Base-by-base conservation (phyloP, 305 asterid species). In the Fraxinus baroniana region DNA sequence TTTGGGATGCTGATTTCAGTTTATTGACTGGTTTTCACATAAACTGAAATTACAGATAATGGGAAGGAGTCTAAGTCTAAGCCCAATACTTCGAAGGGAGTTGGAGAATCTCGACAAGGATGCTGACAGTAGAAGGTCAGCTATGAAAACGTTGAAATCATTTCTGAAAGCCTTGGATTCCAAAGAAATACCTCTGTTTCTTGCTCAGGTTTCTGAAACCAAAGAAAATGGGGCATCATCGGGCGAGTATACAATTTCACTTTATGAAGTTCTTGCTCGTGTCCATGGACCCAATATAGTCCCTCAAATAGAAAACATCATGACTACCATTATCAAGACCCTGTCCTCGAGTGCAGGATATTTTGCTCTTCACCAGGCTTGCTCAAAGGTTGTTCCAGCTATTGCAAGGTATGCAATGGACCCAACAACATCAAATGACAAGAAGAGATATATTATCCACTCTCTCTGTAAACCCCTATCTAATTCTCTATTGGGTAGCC, bases 341-440 rank as follows among this genome's bases (percentile, higher is more conserved):
- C 85, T 92, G 86, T 86, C 91, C 32, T 87, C 85, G 24, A 97
- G 99, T 79, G 94, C 93, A 1, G 99, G 98, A 71, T 93, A 97
- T 46, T 97, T 93, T 85, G 92, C 98, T 80, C 98, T 97, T 87
- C 99, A 97, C 79, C 98, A 93, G 86, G 95, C 99, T 76, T 94
- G 99, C 88, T 92, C 98, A 3, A 97, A 97, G 87, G 99, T 97
- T 87, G 97, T 92, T 82, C 98, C 98, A 24, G 93, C 98, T 70
- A 91, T 97, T 78, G 97, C 98, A 12, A 89, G 99, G 80, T 92
- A 92, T 46, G 97, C 96, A 32, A 93, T 97, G 73, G 98, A 92
- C 78, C 96, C 97, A 3, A 91, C 97, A 20, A 93, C 97, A 12
- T 89, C 91, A 0, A 93, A 91, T 83, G 98, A 91, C 30, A 90